phyloP scores from a whole-genome alignment of 495 filamentous ascomycete genomes.

The Haplographium delicatum region DNA sequence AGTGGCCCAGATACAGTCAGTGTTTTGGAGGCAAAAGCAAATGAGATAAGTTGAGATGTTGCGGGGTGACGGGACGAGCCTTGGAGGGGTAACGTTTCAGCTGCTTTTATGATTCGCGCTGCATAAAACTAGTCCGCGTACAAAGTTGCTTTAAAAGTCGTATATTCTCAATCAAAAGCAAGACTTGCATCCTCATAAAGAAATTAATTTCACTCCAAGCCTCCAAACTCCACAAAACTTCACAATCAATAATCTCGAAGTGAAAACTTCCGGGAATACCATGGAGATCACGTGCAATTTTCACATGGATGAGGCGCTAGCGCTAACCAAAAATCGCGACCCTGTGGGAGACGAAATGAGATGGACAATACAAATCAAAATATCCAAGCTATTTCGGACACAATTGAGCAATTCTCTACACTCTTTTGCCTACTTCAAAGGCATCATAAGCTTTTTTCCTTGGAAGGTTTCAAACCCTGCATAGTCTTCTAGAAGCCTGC shows the following conservation, averaged over 20 bases:
- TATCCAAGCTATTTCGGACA: not conserved
- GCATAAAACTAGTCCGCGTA: too few species aligned
- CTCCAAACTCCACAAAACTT: too few species aligned
- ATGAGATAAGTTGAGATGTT: slow-evolving; percentile 22
- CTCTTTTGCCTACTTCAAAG: slow-evolving; percentile 14
- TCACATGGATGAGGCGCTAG: slow-evolving; percentile 1
- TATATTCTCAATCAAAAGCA: too few species aligned
- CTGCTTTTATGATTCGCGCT: not conserved
- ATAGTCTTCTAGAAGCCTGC: slow-evolving; percentile 13
- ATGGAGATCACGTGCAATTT: not conserved
- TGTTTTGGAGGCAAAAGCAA: slow-evolving; percentile 41
- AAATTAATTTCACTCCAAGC: too few species aligned
- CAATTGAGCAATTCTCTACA: slow-evolving; percentile 20
- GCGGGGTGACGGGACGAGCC: slow-evolving; percentile 13
- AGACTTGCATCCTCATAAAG: too few species aligned
- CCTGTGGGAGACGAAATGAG: not conserved
- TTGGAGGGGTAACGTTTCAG: slow-evolving; percentile 16
- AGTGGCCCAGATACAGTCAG: slow-evolving; percentile 32
- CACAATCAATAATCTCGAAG: too few species aligned
- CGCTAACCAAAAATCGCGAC: not conserved
- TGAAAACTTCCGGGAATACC: not conserved
- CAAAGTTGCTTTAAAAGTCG: too few species aligned
- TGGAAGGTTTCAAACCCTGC: slow-evolving; percentile 14
- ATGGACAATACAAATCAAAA: slow-evolving; percentile 1
- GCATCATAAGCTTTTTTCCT: slow-evolving; percentile 14